Base-by-base conservation (phyloP, 2,329 filamentous ascomycete genomes). In the Pezicula rhizophila region DNA sequence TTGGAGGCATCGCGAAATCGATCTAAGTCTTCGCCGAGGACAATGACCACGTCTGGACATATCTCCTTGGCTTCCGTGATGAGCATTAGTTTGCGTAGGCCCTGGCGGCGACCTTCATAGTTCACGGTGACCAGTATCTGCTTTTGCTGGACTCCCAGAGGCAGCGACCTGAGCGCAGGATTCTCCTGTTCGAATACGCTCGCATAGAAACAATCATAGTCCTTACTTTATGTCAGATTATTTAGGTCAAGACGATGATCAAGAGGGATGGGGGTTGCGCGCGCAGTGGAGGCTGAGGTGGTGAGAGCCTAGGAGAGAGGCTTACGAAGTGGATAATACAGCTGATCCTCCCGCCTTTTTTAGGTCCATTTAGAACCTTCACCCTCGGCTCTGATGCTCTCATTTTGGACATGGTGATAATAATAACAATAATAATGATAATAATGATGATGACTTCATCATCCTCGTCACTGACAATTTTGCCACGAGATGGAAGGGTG, bases 181-280 rank as follows among this genome's bases (percentile, higher is more conserved):
- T 87, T 82, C 63, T 87, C 85, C 55, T 85, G 84, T 69, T 96
- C 90, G 57, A 93, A 85, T 8, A 65, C 90, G 44, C 89, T 89
- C 18, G 91, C 91, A 66, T 97, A 97, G 73, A 97, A 97, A 72
- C 89, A 95, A 71, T 92, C 88, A 65, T 90, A 88, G 67, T 88
- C 82, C 82, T 85, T 48, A 25, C n/a, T 40, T 45, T 28, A 33
- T 23, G 38, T 40, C 38, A 40, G 38, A 23, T 40, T 18, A 17
- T 40, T 18, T 40, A 4, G 38, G 17, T 40, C 35, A 15, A 38
- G 35, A 31, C 14, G 35, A 8, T 38, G n/a, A 18, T n/a, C 35
- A 8, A 38, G 14, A n/a, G n/a, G n/a, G n/a, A 10, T 38, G 35
- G 8, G 35, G 35, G 11, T n/a, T 15, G 23, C 23, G 8, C 28